phyloP scores from a whole-genome alignment of 345 rosid genomes.

The Salix koriyanagi region DNA sequence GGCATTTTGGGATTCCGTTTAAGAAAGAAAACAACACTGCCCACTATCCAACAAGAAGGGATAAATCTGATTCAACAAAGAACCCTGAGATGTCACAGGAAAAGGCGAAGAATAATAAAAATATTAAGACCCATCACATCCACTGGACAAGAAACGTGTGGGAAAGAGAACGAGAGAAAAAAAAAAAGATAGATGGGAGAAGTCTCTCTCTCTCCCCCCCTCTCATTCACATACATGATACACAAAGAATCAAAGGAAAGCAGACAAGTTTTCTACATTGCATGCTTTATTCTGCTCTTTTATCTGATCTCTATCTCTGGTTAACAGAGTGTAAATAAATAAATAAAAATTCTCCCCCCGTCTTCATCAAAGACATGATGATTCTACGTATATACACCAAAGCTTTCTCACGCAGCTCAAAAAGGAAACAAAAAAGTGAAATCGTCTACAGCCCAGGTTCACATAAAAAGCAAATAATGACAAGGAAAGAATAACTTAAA shows the following conservation, averaged over 20 bases:
- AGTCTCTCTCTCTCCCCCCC: conserved; percentile 10
- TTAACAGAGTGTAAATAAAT: conserved; percentile 9
- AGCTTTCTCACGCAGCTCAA: conserved; percentile 18
- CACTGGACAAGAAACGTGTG: conserved; percentile 32
- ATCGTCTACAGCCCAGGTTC: conserved; percentile 29
- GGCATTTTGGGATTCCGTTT: conserved; percentile 39
- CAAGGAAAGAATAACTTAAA: conserved; percentile 5
- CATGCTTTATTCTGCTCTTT: conserved; percentile 13
- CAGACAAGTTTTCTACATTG: conserved; percentile 27
- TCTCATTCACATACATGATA: conserved; percentile 13
- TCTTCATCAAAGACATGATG: conserved; percentile 16
- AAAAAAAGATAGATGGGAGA: neutral
- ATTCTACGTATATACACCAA: conserved; percentile 20
- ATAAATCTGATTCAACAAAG: conserved; percentile 5
- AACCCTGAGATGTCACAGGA: conserved; percentile 8
- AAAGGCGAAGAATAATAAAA: neutral
- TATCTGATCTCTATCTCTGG: conserved; percentile 13
- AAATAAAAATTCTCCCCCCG: conserved; percentile 2
- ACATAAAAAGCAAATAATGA: conserved; percentile 13
- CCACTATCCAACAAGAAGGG: neutral
- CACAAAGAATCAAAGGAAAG: conserved; percentile 6
- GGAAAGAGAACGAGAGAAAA: conserved; percentile 10
- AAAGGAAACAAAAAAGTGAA: conserved; percentile 10
- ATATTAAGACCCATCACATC: conserved; percentile 9
- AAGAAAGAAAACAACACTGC: neutral